Evolutionary conservation across 352 stramenopile species (phyloP).

Genomic region (Pythium periplocum): DNA sequence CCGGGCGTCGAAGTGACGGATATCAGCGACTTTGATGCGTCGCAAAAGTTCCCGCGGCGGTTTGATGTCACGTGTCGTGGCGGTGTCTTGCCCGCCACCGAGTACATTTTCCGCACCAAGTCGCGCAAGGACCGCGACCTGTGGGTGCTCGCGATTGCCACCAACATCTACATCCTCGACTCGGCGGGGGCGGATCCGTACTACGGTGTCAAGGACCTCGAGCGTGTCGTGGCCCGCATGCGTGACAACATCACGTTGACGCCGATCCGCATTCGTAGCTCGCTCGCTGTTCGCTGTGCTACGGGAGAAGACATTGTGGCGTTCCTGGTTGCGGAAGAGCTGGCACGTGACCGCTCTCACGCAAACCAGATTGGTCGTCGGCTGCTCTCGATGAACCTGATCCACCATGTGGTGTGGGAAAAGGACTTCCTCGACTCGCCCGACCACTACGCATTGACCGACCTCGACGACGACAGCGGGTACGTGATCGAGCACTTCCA

Average conservation of each 20-base stretch:
- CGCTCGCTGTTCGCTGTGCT: constrained; percentile 54
- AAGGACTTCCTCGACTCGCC: constrained; percentile 76
- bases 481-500: constrained; percentile 74
- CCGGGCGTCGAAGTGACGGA: constrained; percentile 64
- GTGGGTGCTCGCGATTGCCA: constrained; percentile 62
- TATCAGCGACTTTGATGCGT: constrained; percentile 43
- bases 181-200: constrained; percentile 35
- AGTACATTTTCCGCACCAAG: constrained; percentile 74
- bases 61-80: constrained; percentile 73
- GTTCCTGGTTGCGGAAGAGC: constrained; percentile 50
- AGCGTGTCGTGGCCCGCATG: constrained; percentile 48
- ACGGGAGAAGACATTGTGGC: constrained; percentile 65
- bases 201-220: constrained; percentile 52
- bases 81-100: constrained; percentile 57
- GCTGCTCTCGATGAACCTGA: constrained; percentile 76
- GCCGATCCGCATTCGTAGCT: constrained; percentile 62
- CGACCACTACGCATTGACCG: constrained; percentile 67
- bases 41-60: constrained; percentile 66
- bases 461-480: constrained; percentile 47
- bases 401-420: constrained; percentile 84
- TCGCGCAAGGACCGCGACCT: constrained; percentile 72
- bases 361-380: constrained; percentile 47
- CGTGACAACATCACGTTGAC: constrained; percentile 43
- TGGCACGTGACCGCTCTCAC: constrained; percentile 47
- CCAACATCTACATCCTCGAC: constrained; percentile 58